These are phyloP conservation scores for Neurospora sp. DNA, from an alignment of 2,329 filamentous ascomycete species.

Conservation along the genomic window DNA sequence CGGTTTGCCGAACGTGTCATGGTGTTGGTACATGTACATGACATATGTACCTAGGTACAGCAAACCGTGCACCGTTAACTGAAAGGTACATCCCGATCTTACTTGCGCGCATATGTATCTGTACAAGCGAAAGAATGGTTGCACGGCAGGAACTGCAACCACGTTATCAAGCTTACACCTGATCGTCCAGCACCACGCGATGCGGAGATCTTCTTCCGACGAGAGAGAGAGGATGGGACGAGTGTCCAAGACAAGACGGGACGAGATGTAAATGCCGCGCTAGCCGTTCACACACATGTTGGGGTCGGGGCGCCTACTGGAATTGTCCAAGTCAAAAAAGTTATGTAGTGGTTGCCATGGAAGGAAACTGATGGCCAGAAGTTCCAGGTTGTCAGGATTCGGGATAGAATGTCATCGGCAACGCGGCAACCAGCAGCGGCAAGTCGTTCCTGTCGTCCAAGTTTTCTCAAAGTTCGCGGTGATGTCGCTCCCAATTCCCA, in stretches of 20 bases:
- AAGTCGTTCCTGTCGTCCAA: background rate
- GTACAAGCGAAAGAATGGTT: background rate
- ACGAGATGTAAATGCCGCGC: background rate
- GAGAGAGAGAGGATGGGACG: background rate
- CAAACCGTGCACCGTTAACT: background rate
- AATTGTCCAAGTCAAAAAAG: background rate
- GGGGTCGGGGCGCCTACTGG: background rate
- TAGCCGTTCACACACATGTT: background rate
- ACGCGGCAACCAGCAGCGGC: background rate
- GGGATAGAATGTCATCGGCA: background rate
- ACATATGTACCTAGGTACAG: background rate
- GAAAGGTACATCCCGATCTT: background rate
- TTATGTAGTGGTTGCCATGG: background rate
- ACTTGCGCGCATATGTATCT: background rate
- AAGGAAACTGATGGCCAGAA: background rate
- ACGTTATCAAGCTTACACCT: background rate
- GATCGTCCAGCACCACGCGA: background rate
- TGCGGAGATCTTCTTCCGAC: background rate
- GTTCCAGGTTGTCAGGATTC: background rate
- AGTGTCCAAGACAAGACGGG: background rate
- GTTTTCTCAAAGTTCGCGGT: background rate
- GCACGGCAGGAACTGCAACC: background rate
- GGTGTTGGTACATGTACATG: background rate
- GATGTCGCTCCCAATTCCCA: background rate
- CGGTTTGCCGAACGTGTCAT: background rate